Conservation (phyloP, 2,329 filamentous ascomycete genomes). For the Aureobasidium sp. region DNA sequence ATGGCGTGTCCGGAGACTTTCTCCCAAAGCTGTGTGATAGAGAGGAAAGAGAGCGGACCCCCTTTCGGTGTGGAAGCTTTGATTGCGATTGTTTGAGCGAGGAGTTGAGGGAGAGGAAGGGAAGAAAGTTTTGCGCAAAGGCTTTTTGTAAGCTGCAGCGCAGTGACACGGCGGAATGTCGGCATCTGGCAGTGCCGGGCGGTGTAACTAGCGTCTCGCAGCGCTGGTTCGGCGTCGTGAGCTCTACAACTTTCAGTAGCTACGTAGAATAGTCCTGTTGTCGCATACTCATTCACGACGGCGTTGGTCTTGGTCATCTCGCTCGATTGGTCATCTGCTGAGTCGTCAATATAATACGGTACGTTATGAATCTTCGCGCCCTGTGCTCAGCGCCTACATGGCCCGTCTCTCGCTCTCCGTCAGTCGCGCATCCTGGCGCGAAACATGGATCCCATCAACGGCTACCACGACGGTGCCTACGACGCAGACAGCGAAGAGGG, state of each 20-base stretch:
- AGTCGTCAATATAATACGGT: background rate
- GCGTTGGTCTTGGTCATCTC: background rate
- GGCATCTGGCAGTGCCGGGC: background rate
- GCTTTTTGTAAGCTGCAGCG: background rate
- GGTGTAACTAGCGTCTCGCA: background rate
- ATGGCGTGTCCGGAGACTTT: conserved; percentile 96
- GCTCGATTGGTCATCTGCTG: background rate
- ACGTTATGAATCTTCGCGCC: background rate
- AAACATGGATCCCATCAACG: background rate
- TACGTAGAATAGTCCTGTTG: background rate
- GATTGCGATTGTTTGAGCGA: conserved; percentile 99
- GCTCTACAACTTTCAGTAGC: conserved; percentile 1
- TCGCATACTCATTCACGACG: background rate
- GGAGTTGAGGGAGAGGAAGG: conserved; percentile 52
- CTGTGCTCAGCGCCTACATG: background rate
- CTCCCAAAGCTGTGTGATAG: conserved; percentile 78
- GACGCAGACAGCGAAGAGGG: background rate
- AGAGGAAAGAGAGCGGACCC: conserved; percentile 26
- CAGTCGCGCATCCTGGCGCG: background rate
- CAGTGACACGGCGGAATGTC: background rate
- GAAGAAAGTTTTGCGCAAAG: background rate
- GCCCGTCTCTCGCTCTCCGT: background rate
- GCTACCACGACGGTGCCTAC: background rate
- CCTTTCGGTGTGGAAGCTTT: conserved; percentile 90
- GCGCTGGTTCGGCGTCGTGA: background rate